These are phyloP conservation scores for Urochloa ruziziensis DNA, from an alignment of 176 grass and related monocot genomes.

Conservation along the genomic window DNA sequence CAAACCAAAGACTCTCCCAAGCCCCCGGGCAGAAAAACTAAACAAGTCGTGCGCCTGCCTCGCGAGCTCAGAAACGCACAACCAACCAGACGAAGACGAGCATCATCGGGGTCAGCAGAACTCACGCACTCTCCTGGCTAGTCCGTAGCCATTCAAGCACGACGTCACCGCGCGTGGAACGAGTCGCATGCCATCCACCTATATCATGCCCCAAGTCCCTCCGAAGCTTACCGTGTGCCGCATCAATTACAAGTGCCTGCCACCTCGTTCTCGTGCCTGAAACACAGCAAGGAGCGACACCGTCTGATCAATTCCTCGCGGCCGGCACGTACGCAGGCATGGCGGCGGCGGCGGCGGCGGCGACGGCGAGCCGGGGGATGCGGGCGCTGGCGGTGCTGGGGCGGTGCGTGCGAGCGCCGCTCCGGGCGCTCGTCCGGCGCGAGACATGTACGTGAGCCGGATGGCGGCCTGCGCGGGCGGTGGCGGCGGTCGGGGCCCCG, in stretches of 20 bases:
- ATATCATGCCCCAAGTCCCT: not conserved
- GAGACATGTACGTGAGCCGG: constrained; percentile 60
- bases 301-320: not conserved
- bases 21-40: not conserved
- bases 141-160: not conserved
- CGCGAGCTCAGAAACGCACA: not conserved
- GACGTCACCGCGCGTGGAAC: not conserved
- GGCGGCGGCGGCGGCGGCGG: not conserved
- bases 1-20: not conserved
- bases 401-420: constrained; percentile 40
- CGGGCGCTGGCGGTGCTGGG: constrained; percentile 40
- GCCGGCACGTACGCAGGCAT: not conserved
- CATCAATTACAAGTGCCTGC: not conserved
- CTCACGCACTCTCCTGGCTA: too few species aligned
- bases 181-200: not conserved
- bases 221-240: not conserved
- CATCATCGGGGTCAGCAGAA: not conserved
- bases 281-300: not conserved
- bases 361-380: constrained; percentile 25
- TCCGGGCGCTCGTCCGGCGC: constrained; percentile 48
- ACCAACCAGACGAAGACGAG: not conserved
- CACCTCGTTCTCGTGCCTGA: not conserved
- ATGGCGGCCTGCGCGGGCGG: constrained; percentile 36
- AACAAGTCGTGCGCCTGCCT: not conserved
- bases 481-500: not conserved